Base-by-base conservation (phyloP, 1,139 yeast species). In the Hansenula anomala region DNA sequence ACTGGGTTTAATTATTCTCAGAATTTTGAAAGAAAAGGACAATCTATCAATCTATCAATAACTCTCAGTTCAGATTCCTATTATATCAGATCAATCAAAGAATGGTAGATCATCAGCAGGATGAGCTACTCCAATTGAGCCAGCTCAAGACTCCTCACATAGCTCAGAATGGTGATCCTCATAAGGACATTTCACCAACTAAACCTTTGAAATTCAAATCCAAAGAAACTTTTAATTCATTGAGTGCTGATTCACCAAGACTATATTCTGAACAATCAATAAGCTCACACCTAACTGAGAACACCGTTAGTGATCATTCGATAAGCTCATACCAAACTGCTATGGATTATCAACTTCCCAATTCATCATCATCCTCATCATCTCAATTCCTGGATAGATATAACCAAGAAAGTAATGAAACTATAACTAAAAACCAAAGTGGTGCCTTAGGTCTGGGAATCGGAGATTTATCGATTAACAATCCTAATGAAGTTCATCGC, bases 161-260 rank as follows among this genome's bases (percentile, higher is more conserved):
- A 13, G 27, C 26, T 11, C 26, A 6, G 2, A 16, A 25, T 6
- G 28, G 24, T 7, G 17, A 24, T 11, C 13, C 15, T 14, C 32
- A 30, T 24, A 39, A 36, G n/a, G 52, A 38, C 12, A 41, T 51
- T 6, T 52, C 56, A 2, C 56, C 56, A 1, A 52, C 56, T 6
- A 36, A 49, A 36, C 56, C 56, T 6, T 31, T 52, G 34, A 47
- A 49, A 28, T 37, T 45, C 38, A 43, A 15, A 16, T 12, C 34
- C 3, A 31, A 17, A 32, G 34, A 14, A 24, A 20, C 3, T 6
- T 30, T 34, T 30, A 30, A 36, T 25, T 24, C 36, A 22, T 14
- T 26, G 12, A 24, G 7, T 31, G 30, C 4, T 23, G 40, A 19
- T 36, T 26, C 25, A 9, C 36, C 35, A 28, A 39, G 43, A 14